These are phyloP conservation scores for Petrea volubilis DNA, from an alignment of 257 asterid genomes.

Conservation along the genomic window DNA sequence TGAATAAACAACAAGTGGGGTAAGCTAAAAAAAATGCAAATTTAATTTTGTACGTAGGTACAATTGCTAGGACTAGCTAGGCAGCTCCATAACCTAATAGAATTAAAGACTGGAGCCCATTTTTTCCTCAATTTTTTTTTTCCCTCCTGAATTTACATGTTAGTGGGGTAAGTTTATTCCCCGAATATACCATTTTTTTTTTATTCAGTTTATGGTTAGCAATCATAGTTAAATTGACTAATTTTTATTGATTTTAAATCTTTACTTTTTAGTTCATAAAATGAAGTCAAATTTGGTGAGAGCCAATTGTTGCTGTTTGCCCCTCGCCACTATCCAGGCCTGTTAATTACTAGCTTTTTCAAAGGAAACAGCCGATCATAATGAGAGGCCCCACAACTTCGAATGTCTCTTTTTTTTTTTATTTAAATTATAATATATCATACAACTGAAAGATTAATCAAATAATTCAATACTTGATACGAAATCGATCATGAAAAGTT, in stretches of 20 bases:
- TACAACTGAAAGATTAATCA: background rate
- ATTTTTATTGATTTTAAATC: background rate
- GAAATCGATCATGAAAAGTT: too few relatives aligned
- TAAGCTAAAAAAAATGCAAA: constrained; percentile 14
- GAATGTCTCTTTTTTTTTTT: background rate
- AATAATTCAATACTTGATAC: too few relatives aligned
- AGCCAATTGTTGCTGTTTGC: background rate
- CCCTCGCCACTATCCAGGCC: constrained; percentile 26
- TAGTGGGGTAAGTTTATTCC: constrained; percentile 45
- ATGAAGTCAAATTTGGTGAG: constrained; percentile 26
- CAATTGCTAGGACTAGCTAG: constrained; percentile 9
- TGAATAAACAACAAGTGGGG: constrained; percentile 4
- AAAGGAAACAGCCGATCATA: background rate
- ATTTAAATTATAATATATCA: background rate
- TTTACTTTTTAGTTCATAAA: background rate
- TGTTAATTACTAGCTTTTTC: constrained; percentile 13
- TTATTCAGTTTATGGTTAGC: too few relatives aligned
- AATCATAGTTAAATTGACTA: constrained; percentile 33
- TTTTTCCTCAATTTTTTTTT: background rate
- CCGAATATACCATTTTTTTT: constrained; percentile 35
- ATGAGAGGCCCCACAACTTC: constrained; percentile 14
- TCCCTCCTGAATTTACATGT: background rate
- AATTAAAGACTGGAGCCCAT: constrained; percentile 27
- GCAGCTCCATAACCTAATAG: background rate
- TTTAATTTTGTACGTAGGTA: constrained; percentile 1